phyloP scores from a whole-genome alignment of 148 eudicot genomes.

The Fagopyrum esculentum region DNA sequence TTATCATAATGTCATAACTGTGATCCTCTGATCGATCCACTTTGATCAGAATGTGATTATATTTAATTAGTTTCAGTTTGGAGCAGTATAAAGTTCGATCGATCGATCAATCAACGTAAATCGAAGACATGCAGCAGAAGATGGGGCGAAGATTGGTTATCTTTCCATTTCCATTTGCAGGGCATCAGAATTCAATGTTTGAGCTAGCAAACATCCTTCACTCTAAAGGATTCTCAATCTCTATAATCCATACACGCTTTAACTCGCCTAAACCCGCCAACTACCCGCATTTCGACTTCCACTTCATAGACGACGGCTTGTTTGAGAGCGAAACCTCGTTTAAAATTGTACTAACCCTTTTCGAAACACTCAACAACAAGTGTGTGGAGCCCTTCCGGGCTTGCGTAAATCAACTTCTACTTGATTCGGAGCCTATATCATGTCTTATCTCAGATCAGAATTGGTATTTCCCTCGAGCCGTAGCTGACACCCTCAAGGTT shows the following conservation, averaged over 20 bases:
- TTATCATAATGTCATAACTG: too few relatives aligned
- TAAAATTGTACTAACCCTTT: background rate
- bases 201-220: conserved; percentile 17
- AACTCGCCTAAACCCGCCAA: background rate
- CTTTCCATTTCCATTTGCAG: conserved; percentile 6
- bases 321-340: background rate
- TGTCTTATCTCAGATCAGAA: conserved; percentile 32
- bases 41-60: too few relatives aligned
- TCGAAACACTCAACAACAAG: conserved; percentile 15
- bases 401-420: conserved; percentile 16
- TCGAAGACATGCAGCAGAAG: background rate
- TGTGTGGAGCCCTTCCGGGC: conserved; percentile 22
- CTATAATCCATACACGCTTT: conserved; percentile 26
- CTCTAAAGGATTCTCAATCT: conserved; percentile 23
- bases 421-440: conserved; percentile 16
- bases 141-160: background rate
- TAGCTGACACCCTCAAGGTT: conserved; percentile 25
- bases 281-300: conserved; percentile 27
- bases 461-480: conserved; percentile 20
- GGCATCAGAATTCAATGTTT: conserved; percentile 3
- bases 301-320: conserved; percentile 24
- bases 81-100: too few relatives aligned
- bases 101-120: too few relatives aligned
- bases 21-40: too few relatives aligned
- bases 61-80: too few relatives aligned